Evolutionary conservation across 2,329 filamentous ascomycete species (phyloP), one percentile per base, ranked within the genome.

Genomic region (Scolecobasidium constrictum): DNA sequence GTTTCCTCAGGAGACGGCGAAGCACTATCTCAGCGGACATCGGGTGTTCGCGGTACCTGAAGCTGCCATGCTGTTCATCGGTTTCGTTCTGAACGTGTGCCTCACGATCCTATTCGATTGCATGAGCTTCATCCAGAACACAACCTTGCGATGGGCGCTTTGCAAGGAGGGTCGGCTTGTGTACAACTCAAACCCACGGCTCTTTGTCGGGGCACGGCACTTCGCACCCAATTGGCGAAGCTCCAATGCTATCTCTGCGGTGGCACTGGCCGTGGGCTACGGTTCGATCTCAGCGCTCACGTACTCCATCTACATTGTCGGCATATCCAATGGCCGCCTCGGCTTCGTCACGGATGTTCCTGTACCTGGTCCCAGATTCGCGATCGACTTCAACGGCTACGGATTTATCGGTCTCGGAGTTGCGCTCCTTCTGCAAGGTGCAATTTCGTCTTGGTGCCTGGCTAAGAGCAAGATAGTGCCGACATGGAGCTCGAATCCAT

Each of bases 181-280:
- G 19, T 38, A 21, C 35, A 43, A 43, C 16, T 43, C 41, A 6
- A 43, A 43, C 31, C 41, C 41, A 4, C 41, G 41, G 15, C 33
- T 43, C 6, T 43, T 43, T 13, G 28, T 15, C n/a, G 19, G 34
- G 13, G 35, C 41, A 5, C 19, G 35, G 3, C 9, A 15, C 6
- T 38, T 28, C 15, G 35, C 35, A 9, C 41, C 41, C 3, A 43
- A 37, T 20, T 17, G 34, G 13, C 35, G 41, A 21, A 21, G 5
- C 18, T 17, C 19, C 2, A 43, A 43, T 17, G 5, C 17, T 1
- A 4, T 43, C 17, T 43, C 41, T 19, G 5, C 17, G 9, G 3
- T 18, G 4, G 33, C 41, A 23, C 35, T 43, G 11, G 15, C 35
- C 13, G n/a, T 43, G 18, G 41, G 19, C 5, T 43, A 43, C 18